Evolutionary conservation across 257 asterid species (phyloP).

Genomic region (Solanum neorickii): DNA sequence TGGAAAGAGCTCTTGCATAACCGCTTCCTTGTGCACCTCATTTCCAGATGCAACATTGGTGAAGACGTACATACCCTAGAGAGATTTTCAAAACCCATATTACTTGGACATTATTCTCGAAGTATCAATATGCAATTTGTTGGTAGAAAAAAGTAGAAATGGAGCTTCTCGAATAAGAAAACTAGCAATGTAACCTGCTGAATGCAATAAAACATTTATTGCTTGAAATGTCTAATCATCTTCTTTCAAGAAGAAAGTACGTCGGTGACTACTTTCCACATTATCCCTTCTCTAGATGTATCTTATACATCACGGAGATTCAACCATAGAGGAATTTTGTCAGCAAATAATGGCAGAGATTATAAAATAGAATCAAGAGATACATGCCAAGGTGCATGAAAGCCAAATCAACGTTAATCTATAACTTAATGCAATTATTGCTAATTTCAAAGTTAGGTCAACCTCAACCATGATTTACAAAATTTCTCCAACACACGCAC

Average conservation of each 20-base stretch:
- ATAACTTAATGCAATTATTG: neutral
- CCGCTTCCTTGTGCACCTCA: conserved; percentile 83
- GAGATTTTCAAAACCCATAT: neutral
- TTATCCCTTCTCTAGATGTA: neutral
- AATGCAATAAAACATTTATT: neutral
- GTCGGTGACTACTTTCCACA: neutral
- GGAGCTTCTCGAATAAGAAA: neutral
- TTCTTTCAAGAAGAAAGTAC: neutral
- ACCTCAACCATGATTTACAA: neutral
- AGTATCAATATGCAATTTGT: neutral
- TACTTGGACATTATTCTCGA: neutral
- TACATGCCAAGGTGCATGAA: neutral
- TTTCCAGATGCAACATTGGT: conserved; percentile 79
- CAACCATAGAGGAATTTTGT: neutral
- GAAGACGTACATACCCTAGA: conserved; percentile 66
- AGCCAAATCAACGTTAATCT: neutral
- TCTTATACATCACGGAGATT: neutral
- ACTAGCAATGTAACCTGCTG: neutral
- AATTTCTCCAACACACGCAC: neutral
- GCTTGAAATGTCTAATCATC: neutral
- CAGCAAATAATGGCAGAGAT: neutral
- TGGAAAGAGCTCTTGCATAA: conserved; percentile 59
- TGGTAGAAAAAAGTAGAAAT: neutral
- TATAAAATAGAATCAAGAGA: neutral
- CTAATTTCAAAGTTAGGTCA: neutral